Base-by-base conservation (phyloP, 177 flowering plant species). In the Tripterygium wilfordii region DNA sequence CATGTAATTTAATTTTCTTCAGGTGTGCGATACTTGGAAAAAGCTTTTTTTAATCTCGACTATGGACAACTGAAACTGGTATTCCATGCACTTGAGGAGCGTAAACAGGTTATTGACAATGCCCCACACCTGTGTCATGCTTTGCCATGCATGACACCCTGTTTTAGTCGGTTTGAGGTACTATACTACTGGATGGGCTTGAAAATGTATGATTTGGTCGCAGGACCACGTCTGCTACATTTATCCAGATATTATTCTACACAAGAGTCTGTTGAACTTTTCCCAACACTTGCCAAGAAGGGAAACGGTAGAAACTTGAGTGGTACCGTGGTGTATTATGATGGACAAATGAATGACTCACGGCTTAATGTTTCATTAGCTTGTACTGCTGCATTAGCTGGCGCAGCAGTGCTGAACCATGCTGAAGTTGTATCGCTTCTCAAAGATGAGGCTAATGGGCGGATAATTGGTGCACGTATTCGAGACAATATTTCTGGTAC, bases 11-110 rank as follows among this genome's bases (percentile, higher is more conserved):
- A n/a, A n/a, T n/a, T n/a, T n/a, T n/a, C n/a, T n/a, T n/a, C n/a
- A 89, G 99, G 99, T 32, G 99, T 94, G 48, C 95, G 97, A 7
- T 94, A 94, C 66, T 72, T 94, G 76, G 99, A 94, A 75, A 94
- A 89, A 69, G 99, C 96, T 53, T 82, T 94, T 30, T 89, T 94
- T 63, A 94, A 81, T 65, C 63, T 94, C 42, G 97, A 89, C 62
- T 94, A 94, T 64, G 96, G 96, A 26, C 99, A 94, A 57, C 72
- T 94, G 67, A 94, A 84, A 72, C 75, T 89, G 45, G 99, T 94
- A 33, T 89, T 89, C 62, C 96, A 94, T 77, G 99, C 99, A 12
- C 95, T 89, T 10, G 91, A 81, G 77, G 99, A 94, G 72, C 96
- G 99, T 30, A 89, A 94, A 61, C 97, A 87, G 69, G 75, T 94